phyloP scores from a whole-genome alignment of 192 early-diverging fungal genomes.

The Spizellomyces punctatus region DNA sequence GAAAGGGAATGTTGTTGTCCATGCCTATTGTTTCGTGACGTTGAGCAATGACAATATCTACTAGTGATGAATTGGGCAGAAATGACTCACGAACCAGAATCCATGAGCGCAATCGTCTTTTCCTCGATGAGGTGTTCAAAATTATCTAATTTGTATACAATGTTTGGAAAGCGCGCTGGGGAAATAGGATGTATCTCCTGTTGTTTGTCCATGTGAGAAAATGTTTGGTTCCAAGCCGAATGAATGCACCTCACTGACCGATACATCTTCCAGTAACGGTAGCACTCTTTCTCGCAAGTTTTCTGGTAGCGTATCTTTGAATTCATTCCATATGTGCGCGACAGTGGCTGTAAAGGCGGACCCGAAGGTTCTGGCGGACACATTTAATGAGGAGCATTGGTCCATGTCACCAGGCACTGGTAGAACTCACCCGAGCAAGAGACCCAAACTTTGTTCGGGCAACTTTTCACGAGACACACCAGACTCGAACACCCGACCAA shows the following conservation, averaged over 20 bases:
- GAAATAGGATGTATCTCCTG: slow-evolving; percentile 37
- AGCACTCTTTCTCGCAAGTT: slow-evolving; percentile 1
- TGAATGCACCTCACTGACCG: slow-evolving; percentile 16
- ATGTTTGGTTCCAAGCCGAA: neutral
- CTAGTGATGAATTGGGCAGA: neutral
- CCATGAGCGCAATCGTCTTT: slow-evolving; percentile 31
- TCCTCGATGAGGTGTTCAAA: slow-evolving; percentile 7
- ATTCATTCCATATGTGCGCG: slow-evolving; percentile 34
- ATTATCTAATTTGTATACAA: slow-evolving; percentile 17
- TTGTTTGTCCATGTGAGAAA: neutral
- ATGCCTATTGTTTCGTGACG: slow-evolving; percentile 17
- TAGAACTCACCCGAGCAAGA: slow-evolving; percentile 24
- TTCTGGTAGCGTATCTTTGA: slow-evolving; percentile 29
- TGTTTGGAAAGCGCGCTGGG: slow-evolving; percentile 43
- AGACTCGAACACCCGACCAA: slow-evolving; percentile 30
- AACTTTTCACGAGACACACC: slow-evolving; percentile 12
- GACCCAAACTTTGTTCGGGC: slow-evolving; percentile 33
- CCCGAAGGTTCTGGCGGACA: slow-evolving; percentile 35
- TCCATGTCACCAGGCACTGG: neutral
- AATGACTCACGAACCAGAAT: slow-evolving; percentile 13
- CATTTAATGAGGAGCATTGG: neutral
- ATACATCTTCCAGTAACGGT: slow-evolving; percentile 28
- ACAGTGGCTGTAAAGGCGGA: slow-evolving; percentile 47
- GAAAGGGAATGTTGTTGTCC: slow-evolving; percentile 49
- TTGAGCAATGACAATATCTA: neutral